Conservation (phyloP, 1,139 yeast genomes). For the Kurtzmaniella natalensis region DNA sequence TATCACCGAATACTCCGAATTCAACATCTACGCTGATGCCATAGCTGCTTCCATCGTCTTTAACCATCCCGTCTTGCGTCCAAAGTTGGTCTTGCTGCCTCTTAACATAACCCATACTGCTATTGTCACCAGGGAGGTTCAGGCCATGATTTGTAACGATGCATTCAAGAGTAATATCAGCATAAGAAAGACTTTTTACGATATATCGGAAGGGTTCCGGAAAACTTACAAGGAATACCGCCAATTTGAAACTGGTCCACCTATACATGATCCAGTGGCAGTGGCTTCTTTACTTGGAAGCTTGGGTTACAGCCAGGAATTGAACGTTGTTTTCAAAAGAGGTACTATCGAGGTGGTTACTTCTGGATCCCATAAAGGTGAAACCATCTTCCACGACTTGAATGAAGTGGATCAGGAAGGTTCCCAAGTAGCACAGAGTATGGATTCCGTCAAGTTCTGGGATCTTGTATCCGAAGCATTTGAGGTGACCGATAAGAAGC, state of each 20-base stretch:
- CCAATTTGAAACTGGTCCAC: conserved; percentile 58
- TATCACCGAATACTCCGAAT: conserved; percentile 61
- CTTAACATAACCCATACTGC: conserved; percentile 71
- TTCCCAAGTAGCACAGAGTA: conserved; percentile 35
- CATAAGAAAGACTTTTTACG: conserved; percentile 51
- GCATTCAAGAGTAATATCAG: conserved; percentile 20
- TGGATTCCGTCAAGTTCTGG: conserved; percentile 54
- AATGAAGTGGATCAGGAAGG: conserved; percentile 26
- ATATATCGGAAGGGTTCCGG: conserved; percentile 54
- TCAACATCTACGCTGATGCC: conserved; percentile 75
- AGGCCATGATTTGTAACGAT: conserved; percentile 23
- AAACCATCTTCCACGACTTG: conserved; percentile 28
- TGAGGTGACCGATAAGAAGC: conserved; percentile 16
- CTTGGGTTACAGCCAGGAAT: too few species aligned
- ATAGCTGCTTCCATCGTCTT: conserved; percentile 62
- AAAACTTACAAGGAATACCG: conserved; percentile 40
- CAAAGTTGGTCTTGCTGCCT: conserved; percentile 56
- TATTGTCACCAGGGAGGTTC: conserved; percentile 48
- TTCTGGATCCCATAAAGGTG: conserved; percentile 32
- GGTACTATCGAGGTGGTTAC: conserved; percentile 20
- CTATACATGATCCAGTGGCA: conserved; percentile 81
- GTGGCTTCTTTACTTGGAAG: conserved; percentile 55
- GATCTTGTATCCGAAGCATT: conserved; percentile 39
- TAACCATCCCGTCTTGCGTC: conserved; percentile 37
- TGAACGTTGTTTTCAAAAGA: conserved; percentile 19